A percentile compares a stretch with the other conserved stretches of the same genome.
Conservation (phyloP, 1,139 yeast genomes). For the Debaryomyces singareniensis region DNA sequence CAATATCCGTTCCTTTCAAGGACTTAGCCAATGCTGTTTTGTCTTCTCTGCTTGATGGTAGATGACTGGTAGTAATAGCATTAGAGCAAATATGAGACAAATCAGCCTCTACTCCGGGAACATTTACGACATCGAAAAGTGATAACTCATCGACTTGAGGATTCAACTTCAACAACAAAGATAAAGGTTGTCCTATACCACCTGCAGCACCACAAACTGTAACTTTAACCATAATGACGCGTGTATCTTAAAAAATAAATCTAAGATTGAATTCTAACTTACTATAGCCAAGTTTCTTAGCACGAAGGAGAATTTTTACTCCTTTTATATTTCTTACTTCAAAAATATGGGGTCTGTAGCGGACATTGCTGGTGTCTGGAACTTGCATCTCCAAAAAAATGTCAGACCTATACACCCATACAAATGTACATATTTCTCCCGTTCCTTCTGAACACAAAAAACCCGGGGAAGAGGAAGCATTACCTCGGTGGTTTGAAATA, state of each 20-base stretch:
- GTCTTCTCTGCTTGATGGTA: slow-evolving; percentile 64
- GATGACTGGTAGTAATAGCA: slow-evolving; percentile 75
- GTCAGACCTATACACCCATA: slow-evolving; percentile 1
- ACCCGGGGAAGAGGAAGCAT: background rate
- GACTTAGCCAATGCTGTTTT: slow-evolving; percentile 71
- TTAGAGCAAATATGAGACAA: slow-evolving; percentile 89
- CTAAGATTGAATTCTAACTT: background rate
- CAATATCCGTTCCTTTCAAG: slow-evolving; percentile 76
- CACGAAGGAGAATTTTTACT: too few species aligned
- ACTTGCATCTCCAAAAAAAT: background rate
- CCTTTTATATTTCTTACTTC: too few species aligned
- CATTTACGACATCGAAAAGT: slow-evolving; percentile 87
- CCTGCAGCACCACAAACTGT: slow-evolving; percentile 96
- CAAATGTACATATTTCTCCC: background rate
- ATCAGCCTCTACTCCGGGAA: slow-evolving; percentile 97
- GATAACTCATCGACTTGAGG: slow-evolving; percentile 79
- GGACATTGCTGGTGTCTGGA: background rate
- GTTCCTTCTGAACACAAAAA: too few species aligned
- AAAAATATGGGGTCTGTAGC: slow-evolving; percentile 1
- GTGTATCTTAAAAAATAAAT: background rate
- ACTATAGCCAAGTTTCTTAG: background rate
- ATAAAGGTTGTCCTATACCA: slow-evolving; percentile 98
- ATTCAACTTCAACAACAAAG: slow-evolving; percentile 83
- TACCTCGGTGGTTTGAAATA: too few species aligned
- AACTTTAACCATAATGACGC: slow-evolving; percentile 48